Percentiles rank a stretch among this genome's conserved stretches.
These are phyloP conservation scores for Zizania latifolia DNA, from an alignment of 176 grass and related monocot species.

Conservation along the genomic window DNA sequence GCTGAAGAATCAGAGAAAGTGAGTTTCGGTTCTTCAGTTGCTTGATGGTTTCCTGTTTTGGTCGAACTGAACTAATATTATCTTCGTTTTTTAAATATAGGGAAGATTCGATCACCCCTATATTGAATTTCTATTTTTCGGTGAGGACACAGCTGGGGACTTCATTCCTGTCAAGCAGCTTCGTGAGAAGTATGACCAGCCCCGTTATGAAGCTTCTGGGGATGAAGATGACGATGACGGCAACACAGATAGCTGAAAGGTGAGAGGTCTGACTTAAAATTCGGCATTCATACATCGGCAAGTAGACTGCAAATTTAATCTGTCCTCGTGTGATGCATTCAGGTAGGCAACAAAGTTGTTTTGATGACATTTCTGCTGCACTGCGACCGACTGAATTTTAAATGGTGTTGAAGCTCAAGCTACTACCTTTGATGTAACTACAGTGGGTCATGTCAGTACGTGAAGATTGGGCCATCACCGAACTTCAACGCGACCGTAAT, in stretches of 20 bases:
- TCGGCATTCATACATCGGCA: background rate
- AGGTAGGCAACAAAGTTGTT: background rate
- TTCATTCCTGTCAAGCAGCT: constrained; percentile 94
- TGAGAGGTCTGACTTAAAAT: constrained; percentile 6
- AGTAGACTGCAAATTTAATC: background rate
- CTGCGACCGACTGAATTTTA: background rate
- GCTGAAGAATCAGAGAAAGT: constrained; percentile 62
- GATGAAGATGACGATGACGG: constrained; percentile 43
- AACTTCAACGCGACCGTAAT: no score
- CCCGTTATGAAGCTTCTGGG: constrained; percentile 63
- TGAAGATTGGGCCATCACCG: background rate
- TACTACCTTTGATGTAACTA: background rate
- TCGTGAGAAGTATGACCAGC: constrained; percentile 75
- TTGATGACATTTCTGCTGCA: background rate
- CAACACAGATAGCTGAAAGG: constrained; percentile 27
- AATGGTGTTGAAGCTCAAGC: background rate
- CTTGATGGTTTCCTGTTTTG: background rate
- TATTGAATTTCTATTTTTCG: constrained; percentile 80
- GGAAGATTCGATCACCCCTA: constrained; percentile 89
- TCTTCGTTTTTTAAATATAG: constrained; percentile 29
- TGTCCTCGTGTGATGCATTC: background rate
- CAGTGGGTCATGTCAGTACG: background rate
- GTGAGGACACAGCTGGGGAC: constrained; percentile 65
- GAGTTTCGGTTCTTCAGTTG: constrained; percentile 8
- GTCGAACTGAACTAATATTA: background rate